Base-by-base conservation (phyloP, 352 stramenopile species). In the Pythium vanterpoolii region DNA sequence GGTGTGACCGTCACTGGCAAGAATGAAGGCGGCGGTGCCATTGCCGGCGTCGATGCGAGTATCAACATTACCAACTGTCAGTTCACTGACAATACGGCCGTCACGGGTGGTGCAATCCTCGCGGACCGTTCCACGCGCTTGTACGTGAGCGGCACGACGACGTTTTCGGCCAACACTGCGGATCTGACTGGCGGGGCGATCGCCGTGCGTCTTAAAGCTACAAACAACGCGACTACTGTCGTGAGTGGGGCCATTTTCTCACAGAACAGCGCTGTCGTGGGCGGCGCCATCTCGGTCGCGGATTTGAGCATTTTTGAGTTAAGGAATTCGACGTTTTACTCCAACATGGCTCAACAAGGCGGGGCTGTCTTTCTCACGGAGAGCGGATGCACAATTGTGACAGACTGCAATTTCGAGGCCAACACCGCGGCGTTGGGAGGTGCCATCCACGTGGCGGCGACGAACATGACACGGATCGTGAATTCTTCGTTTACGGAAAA, bases 11-110 rank as follows among this genome's bases (percentile, higher is more conserved):
- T 56, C 0, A 83, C 73, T 7, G 79, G 79, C 1, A 89, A 80
- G 56, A 89, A 73, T 27, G 79, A 89, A 66, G 68, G 42, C 1
- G 79, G 79, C 4, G 79, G 79, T 1, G 79, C 62, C 0, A 76
- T 89, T n/a, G 66, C 72, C 13, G 44, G 60, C 6, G 52, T 77
- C 13, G 79, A 87, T 53, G 77, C 64, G 0, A 51, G 50, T 11
- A 47, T 86, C 13, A 62, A 71, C 1, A 46, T 87, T 27, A 53
- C 45, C 1, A 54, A 30, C 9, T 79, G 76, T 21, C 45, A 28
- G 5, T 64, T 89, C 8, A 42, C 53, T 23, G 72, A 74, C 21
- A 89, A 89, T 40, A 87, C 79, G 5, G 79, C 79, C 8, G 19
- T 75, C 19, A 57, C 57, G 26, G 77, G 79, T 14, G 79, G 79